A percentile compares a stretch with the other conserved stretches of the same genome.
These are phyloP conservation scores for Chondrus crispus DNA, from an alignment of 23 red algal genomes.

Conservation along the genomic window DNA sequence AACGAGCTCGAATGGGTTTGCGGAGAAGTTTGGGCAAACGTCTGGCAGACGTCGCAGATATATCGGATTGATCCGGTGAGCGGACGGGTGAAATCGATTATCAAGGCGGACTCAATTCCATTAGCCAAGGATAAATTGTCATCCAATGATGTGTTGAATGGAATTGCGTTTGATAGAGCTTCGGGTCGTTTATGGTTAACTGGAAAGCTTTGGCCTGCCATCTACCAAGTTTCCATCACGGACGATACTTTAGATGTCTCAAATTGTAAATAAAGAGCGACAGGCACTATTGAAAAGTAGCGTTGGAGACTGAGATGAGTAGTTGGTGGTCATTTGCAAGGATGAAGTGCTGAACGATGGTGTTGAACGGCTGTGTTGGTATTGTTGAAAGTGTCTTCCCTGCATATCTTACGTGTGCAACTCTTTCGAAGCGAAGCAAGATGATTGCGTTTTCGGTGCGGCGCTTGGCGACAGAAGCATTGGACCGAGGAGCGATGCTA, in stretches of 20 bases:
- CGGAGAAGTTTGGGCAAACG: conserved; percentile 67
- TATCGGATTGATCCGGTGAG: conserved; percentile 55
- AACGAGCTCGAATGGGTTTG: conserved; percentile 74
- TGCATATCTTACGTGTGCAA: too few relatives aligned
- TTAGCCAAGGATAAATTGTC: background rate
- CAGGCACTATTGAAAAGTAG: too few relatives aligned
- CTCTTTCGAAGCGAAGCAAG: too few relatives aligned
- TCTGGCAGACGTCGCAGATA: conserved; percentile 57
- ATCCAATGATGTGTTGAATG: conserved; percentile 53
- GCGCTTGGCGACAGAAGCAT: too few relatives aligned
- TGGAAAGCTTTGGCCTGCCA: conserved; percentile 61
- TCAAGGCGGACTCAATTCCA: conserved; percentile 35
- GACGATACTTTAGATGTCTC: conserved; percentile 35
- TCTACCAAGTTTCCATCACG: conserved; percentile 59
- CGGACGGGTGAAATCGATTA: conserved; percentile 45
- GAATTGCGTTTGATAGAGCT: conserved; percentile 56
- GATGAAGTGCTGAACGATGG: too few relatives aligned
- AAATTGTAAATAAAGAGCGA: conserved; percentile 53
- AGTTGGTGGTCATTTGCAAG: too few relatives aligned
- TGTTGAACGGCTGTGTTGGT: too few relatives aligned
- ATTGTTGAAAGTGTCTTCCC: too few relatives aligned
- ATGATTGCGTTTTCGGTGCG: too few relatives aligned
- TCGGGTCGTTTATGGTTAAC: conserved; percentile 71
- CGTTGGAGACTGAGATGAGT: too few relatives aligned
- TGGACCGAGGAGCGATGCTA: too few relatives aligned